These are phyloP conservation scores for Parafenestella ontariensis DNA, from an alignment of 2,329 filamentous ascomycete species.

Conservation along the genomic window DNA sequence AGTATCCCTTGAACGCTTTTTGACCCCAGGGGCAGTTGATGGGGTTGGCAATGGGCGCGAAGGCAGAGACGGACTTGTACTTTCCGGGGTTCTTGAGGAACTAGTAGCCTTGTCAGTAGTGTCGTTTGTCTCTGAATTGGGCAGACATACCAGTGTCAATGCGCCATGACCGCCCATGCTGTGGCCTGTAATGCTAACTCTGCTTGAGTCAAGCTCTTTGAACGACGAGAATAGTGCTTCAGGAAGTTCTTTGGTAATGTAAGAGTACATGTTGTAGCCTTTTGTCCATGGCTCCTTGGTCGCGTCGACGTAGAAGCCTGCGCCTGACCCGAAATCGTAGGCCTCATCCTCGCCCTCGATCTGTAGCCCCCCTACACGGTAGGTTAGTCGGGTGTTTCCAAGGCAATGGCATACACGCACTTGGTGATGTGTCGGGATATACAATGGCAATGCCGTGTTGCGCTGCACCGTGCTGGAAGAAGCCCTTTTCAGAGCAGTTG, in stretches of 20 bases:
- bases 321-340: slow-evolving; percentile 91
- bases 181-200: slow-evolving; percentile 89
- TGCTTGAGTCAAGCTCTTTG: slow-evolving; percentile 70
- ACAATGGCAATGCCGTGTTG: slow-evolving; percentile 87
- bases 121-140: not conserved
- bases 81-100: slow-evolving; percentile 90
- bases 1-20: slow-evolving; percentile 92
- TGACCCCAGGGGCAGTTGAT: slow-evolving; percentile 88
- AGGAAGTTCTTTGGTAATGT: slow-evolving; percentile 90
- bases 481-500: slow-evolving; percentile 77
- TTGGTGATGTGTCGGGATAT: slow-evolving; percentile 93
- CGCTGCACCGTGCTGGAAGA: slow-evolving; percentile 85
- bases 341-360: slow-evolving; percentile 84
- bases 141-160: slow-evolving; percentile 70
- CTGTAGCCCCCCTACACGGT: slow-evolving; percentile 69
- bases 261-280: slow-evolving; percentile 94
- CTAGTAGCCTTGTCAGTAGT: slow-evolving; percentile 41
- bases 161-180: slow-evolving; percentile 98
- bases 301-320: slow-evolving; percentile 94
- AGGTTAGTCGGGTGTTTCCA: slow-evolving; percentile 21
- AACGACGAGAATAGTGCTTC: slow-evolving; percentile 75
- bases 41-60: slow-evolving; percentile 90
- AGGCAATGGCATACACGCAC: slow-evolving; percentile 55
- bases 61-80: slow-evolving; percentile 89
- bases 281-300: slow-evolving; percentile 74